phyloP scores from a whole-genome alignment of 768 basidiomycete genomes.

The Hemileccinum impolitum region DNA sequence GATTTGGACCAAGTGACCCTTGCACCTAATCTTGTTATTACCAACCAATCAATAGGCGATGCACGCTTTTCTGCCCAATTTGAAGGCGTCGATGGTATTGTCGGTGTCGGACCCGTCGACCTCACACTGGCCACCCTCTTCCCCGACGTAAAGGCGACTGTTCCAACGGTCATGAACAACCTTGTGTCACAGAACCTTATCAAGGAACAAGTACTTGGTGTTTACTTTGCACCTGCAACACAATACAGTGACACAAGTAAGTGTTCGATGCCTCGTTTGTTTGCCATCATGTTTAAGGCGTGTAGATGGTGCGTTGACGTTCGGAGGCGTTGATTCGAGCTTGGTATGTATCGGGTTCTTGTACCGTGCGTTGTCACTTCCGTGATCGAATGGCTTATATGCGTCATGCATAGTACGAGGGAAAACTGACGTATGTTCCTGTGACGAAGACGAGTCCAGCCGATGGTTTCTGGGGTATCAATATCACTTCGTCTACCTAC shows the following conservation, averaged over 20 bases:
- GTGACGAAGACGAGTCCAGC: constrained; percentile 21
- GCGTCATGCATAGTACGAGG: constrained; percentile 8
- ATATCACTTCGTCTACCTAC: constrained; percentile 10
- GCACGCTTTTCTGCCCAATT: constrained; percentile 10
- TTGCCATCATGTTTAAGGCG: not conserved
- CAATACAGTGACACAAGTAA: constrained; percentile 10
- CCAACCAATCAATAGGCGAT: constrained; percentile 25
- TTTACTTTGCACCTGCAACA: constrained; percentile 20
- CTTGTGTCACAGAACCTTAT: constrained; percentile 16
- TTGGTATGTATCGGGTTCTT: constrained; percentile 7
- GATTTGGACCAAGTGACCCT: constrained; percentile 22
- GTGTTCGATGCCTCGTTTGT: not conserved
- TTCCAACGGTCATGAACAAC: constrained; percentile 25
- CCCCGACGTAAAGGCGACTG: not conserved
- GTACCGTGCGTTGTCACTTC: not conserved
- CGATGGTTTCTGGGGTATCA: constrained; percentile 22
- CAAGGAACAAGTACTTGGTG: constrained; percentile 9
- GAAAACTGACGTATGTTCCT: constrained; percentile 17
- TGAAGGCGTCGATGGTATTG: constrained; percentile 19
- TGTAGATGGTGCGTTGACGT: constrained; percentile 15
- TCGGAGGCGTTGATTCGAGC: constrained; percentile 13
- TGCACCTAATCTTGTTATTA: constrained; percentile 18
- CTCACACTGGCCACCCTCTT: constrained; percentile 7
- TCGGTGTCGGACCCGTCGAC: constrained; percentile 22
- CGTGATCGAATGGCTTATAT: not conserved